Evolutionary conservation across 306 rosid species (phyloP).

Genomic region (Herpetospermum pedunculosum): DNA sequence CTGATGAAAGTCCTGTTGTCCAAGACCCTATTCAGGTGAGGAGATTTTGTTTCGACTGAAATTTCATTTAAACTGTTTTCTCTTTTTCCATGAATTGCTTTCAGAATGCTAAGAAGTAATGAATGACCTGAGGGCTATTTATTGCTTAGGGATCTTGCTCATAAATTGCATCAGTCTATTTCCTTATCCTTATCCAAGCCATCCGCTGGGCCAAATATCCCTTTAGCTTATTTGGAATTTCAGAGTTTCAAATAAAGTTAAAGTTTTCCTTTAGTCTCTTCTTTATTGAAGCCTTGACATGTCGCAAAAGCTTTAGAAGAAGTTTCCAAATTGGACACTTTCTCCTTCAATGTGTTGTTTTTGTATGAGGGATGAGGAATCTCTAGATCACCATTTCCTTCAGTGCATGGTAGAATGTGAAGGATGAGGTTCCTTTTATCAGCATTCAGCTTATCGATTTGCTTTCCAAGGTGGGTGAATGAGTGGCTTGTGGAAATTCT

Average conservation of each 20-base stretch:
- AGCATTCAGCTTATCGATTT: not conserved
- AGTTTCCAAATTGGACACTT: not conserved
- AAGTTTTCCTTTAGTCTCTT: not conserved
- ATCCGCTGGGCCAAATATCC: not conserved
- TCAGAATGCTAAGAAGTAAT: not conserved
- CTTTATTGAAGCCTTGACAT: not conserved
- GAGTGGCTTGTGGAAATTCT: not conserved
- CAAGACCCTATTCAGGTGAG: conserved; percentile 70
- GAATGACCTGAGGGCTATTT: not conserved
- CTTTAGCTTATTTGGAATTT: not conserved
- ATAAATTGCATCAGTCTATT: not conserved
- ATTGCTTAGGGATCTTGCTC: not conserved
- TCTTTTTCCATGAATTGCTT: not conserved
- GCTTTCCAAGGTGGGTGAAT: not conserved
- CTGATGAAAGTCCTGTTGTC: conserved; percentile 33
- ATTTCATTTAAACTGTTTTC: not conserved
- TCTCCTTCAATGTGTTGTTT: not conserved
- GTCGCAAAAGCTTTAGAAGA: not conserved
- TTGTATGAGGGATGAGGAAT: not conserved
- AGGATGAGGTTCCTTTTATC: not conserved
- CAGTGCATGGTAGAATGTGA: not conserved
- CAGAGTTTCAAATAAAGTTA: not conserved
- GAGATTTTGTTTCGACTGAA: conserved; percentile 8
- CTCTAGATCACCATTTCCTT: not conserved
- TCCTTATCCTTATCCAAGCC: not conserved